phyloP scores from a whole-genome alignment of 495 filamentous ascomycete species.

The Annulohypoxylon stygium region DNA sequence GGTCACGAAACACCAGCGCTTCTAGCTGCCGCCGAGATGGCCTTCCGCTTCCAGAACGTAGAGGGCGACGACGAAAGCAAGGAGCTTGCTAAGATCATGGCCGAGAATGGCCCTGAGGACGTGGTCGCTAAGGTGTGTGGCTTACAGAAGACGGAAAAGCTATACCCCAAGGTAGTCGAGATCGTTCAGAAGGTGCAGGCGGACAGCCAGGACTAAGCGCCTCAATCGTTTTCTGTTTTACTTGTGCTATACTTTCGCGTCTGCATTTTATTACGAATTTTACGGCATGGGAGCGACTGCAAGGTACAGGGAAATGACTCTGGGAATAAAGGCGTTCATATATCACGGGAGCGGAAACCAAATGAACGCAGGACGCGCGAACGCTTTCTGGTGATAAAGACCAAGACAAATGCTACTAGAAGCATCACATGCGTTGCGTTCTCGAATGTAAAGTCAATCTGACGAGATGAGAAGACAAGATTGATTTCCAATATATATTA shows the following conservation, averaged over 20 bases:
- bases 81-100: slow-evolving; percentile 85
- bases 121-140: slow-evolving; percentile 80
- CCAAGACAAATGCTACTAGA: slow-evolving; percentile 16
- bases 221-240: slow-evolving; percentile 1
- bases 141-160: slow-evolving; percentile 75
- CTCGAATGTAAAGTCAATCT: slow-evolving; percentile 9
- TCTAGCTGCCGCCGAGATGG: slow-evolving; percentile 83
- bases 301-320: slow-evolving; percentile 35
- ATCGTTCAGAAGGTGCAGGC: slow-evolving; percentile 84
- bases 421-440: slow-evolving; percentile 38
- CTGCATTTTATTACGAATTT: slow-evolving; percentile 50
- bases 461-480: slow-evolving; percentile 18
- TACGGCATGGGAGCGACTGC: slow-evolving; percentile 47
- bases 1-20: slow-evolving; percentile 77
- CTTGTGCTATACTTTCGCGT: slow-evolving; percentile 29
- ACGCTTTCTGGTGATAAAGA: slow-evolving; percentile 36
- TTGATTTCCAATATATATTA: slow-evolving; percentile 25
- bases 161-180: slow-evolving; percentile 77
- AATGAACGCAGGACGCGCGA: slow-evolving; percentile 39
- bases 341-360: slow-evolving; percentile 36
- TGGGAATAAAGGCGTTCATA: slow-evolving; percentile 41
- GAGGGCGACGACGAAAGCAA: slow-evolving; percentile 87
- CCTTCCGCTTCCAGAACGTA: slow-evolving; percentile 92
- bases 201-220: slow-evolving; percentile 56
- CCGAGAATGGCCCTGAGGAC: slow-evolving; percentile 73